phyloP scores from a whole-genome alignment of 2,329 filamentous ascomycete species.

The Fusarium concolor region DNA sequence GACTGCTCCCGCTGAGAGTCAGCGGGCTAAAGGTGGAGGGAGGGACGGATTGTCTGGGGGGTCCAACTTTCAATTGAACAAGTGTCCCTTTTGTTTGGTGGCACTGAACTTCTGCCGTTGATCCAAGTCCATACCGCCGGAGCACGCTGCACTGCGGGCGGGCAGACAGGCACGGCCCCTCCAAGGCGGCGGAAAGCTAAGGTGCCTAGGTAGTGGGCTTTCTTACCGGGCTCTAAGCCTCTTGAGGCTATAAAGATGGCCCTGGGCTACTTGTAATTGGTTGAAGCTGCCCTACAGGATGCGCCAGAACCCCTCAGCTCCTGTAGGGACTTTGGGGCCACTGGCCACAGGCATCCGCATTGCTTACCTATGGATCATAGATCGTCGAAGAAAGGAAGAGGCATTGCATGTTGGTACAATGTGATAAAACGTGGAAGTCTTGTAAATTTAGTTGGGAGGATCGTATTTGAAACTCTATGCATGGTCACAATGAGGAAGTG shows the following conservation, averaged over 20 bases:
- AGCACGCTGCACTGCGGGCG: conserved; percentile 23
- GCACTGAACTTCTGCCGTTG: conserved; percentile 25
- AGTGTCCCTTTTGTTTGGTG: conserved; percentile 55
- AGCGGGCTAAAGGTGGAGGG: conserved; percentile 23
- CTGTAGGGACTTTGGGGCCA: conserved; percentile 28
- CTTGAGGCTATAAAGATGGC: not conserved
- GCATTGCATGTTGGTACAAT: conserved; percentile 2
- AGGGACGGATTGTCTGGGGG: conserved; percentile 14
- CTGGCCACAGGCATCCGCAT: conserved; percentile 5
- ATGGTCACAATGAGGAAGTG: not conserved
- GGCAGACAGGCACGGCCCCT: conserved; percentile 23
- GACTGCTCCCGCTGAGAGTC: conserved; percentile 37
- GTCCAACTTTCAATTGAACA: conserved; percentile 55
- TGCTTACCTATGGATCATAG: conserved; percentile 7
- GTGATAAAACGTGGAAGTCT: not conserved
- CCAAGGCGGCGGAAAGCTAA: conserved; percentile 27
- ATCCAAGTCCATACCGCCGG: conserved; percentile 31
- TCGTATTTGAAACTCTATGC: not conserved
- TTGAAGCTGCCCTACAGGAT: conserved; percentile 20
- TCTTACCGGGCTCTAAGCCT: conserved; percentile 22
- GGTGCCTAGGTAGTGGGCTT: conserved; percentile 2
- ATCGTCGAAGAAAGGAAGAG: conserved; percentile 1
- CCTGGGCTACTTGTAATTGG: conserved; percentile 18
- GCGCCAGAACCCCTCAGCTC: conserved; percentile 34
- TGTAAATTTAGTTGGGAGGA: not conserved